Evolutionary conservation across 169 alveolate genomes (phyloP).

Genomic region (Pseudocohnilembus persalinus): DNA sequence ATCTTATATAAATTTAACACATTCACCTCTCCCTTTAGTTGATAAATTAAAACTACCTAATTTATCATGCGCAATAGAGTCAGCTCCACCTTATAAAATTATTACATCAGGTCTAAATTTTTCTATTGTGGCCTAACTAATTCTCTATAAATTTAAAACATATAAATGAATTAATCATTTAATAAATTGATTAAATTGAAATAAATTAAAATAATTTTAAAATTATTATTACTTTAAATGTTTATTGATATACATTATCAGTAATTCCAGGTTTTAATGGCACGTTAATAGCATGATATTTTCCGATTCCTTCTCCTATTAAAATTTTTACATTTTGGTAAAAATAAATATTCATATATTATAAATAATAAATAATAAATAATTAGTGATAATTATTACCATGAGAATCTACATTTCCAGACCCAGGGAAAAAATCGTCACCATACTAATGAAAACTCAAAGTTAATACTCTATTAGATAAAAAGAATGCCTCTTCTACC

Average conservation of each 20-base stretch:
- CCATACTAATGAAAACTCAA: slow-evolving; percentile 99
- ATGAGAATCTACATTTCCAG: slow-evolving; percentile 28
- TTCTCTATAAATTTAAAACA: slow-evolving; percentile 28
- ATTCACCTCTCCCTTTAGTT: slow-evolving; percentile 98
- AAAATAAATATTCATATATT: too few species aligned
- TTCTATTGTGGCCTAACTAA: slow-evolving; percentile 94
- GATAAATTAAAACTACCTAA: slow-evolving; percentile 97
- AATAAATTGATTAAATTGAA: too few species aligned
- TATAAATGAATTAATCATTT: not conserved
- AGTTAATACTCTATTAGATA: slow-evolving; percentile 98
- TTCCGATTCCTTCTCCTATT: slow-evolving; percentile 94
- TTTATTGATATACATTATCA: slow-evolving; percentile 92
- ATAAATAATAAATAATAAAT: too few species aligned
- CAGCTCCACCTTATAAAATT: slow-evolving; percentile 99
- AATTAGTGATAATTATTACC: slow-evolving; percentile 7
- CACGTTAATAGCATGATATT: slow-evolving; percentile 96
- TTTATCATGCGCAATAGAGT: slow-evolving; percentile 86
- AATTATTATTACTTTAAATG: slow-evolving; percentile 80
- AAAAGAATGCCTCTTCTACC: slow-evolving; percentile 98
- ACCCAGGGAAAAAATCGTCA: slow-evolving; percentile 97
- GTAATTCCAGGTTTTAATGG: slow-evolving; percentile 98
- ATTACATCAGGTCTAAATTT: slow-evolving; percentile 97
- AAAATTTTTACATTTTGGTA: slow-evolving; percentile 36
- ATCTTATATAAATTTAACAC: slow-evolving; percentile 92
- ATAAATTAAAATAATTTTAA: too few species aligned